These are phyloP conservation scores for Penstemon barbatus DNA, from an alignment of 257 asterid genomes.

Conservation along the genomic window DNA sequence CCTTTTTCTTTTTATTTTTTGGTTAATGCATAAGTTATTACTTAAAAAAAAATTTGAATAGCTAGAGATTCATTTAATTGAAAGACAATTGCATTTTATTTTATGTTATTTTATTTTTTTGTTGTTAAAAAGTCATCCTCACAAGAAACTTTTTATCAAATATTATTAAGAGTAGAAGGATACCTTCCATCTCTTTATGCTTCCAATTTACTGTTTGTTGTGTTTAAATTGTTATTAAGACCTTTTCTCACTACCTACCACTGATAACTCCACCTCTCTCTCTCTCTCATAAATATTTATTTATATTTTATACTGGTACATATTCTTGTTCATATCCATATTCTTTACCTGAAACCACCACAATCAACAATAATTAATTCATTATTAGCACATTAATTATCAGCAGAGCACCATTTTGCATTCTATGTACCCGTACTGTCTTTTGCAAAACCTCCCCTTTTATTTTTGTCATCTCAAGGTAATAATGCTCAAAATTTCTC, in stretches of 20 bases:
- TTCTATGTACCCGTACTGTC: slow-evolving; percentile 49
- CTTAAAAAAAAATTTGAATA: too few relatives aligned
- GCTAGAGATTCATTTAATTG: slow-evolving; percentile 1
- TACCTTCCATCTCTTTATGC: slow-evolving; percentile 52
- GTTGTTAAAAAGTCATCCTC: slow-evolving; percentile 40
- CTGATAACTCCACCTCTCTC: slow-evolving; percentile 64
- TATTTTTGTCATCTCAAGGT: slow-evolving; percentile 46
- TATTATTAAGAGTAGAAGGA: slow-evolving; percentile 26
- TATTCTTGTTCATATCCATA: slow-evolving; percentile 26
- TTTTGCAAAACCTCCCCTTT: slow-evolving; percentile 44
- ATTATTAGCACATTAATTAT: slow-evolving; percentile 37
- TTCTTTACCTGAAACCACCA: slow-evolving; percentile 52
- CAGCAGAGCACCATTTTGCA: slow-evolving; percentile 25
- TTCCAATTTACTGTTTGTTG: slow-evolving; percentile 56
- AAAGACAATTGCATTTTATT: background rate
- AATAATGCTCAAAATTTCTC: slow-evolving; percentile 29
- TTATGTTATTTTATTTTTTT: background rate
- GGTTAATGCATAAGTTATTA: too few relatives aligned
- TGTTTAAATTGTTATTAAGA: slow-evolving; percentile 38
- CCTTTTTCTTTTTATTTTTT: background rate
- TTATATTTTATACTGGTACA: slow-evolving; percentile 13
- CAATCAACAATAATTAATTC: slow-evolving; percentile 43
- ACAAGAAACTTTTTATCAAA: slow-evolving; percentile 7
- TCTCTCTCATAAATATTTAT: slow-evolving; percentile 33
- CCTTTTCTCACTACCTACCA: slow-evolving; percentile 73